Evolutionary conservation across 352 stramenopile species (phyloP).

Genomic region (Phytopythium vexans): DNA sequence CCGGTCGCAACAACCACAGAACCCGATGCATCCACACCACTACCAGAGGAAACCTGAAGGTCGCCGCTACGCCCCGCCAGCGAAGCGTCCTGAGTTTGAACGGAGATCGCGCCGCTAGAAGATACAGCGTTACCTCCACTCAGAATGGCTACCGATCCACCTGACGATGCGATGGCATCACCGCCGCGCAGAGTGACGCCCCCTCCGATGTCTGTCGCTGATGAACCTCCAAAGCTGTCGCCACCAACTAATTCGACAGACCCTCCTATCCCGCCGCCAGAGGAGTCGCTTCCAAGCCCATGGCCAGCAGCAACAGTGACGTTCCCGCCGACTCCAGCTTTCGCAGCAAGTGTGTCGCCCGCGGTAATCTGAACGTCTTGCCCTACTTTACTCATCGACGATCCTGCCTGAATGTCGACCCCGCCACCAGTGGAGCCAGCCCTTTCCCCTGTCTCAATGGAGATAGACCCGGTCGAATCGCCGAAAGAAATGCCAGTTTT

Average conservation of each 20-base stretch:
- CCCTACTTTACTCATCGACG: constrained; percentile 29
- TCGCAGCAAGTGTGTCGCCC: constrained; percentile 35
- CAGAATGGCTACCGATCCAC: constrained; percentile 38
- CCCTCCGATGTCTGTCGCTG: constrained; percentile 35
- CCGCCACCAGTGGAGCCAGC: constrained; percentile 24
- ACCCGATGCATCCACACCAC: constrained; percentile 20
- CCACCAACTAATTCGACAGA: constrained; percentile 38
- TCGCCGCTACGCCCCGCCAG: constrained; percentile 32
- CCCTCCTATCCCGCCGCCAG: constrained; percentile 38
- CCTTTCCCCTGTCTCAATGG: constrained; percentile 44
- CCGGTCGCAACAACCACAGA: constrained; percentile 20
- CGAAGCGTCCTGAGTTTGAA: constrained; percentile 30
- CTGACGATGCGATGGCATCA: constrained; percentile 32
- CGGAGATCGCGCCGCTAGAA: constrained; percentile 41
- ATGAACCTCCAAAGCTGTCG: constrained; percentile 39
- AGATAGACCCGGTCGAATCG: constrained; percentile 36
- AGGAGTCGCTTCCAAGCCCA: constrained; percentile 33
- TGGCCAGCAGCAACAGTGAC: constrained; percentile 32
- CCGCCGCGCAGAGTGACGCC: constrained; percentile 35
- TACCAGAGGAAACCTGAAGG: constrained; percentile 23
- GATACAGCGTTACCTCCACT: constrained; percentile 39
- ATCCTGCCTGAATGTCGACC: constrained; percentile 36
- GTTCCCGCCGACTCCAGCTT: constrained; percentile 31
- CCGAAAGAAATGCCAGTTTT: constrained; percentile 34
- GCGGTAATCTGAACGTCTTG: constrained; percentile 31